A percentile compares a stretch with the other conserved stretches of the same genome.
Evolutionary conservation across 805 yeast species (phyloP).

Genomic region (Candida koratica): DNA sequence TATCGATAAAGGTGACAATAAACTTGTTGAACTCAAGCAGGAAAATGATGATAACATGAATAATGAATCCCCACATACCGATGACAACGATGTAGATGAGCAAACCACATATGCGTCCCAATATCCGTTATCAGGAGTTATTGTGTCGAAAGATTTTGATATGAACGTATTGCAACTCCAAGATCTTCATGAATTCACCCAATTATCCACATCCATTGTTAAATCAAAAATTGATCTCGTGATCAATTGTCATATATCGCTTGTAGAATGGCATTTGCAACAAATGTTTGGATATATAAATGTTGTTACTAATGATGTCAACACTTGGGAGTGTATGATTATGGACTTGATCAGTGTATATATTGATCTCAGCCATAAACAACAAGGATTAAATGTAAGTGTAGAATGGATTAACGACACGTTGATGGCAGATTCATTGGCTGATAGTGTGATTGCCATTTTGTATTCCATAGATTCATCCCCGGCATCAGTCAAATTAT

Average conservation of each 20-base stretch:
- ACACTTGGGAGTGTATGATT: conserved; percentile 41
- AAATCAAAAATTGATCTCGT: conserved; percentile 76
- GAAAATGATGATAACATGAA: conserved; percentile 9
- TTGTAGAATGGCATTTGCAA: conserved; percentile 82
- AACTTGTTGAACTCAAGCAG: conserved; percentile 16
- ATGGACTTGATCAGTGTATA: conserved; percentile 43
- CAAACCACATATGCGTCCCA: conserved; percentile 20
- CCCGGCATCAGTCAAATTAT: conserved; percentile 88
- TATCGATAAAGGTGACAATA: conserved; percentile 29
- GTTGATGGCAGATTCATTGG: conserved; percentile 80
- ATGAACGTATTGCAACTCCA: conserved; percentile 76
- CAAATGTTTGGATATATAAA: conserved; percentile 93
- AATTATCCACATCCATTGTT: conserved; percentile 77
- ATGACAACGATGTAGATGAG: conserved; percentile 11
- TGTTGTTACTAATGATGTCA: conserved; percentile 53
- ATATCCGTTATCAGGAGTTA: conserved; percentile 64
- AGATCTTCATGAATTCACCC: conserved; percentile 86
- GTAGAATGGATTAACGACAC: conserved; percentile 90
- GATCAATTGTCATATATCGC: conserved; percentile 75
- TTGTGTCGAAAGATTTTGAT: conserved; percentile 89
- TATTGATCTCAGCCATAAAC: conserved; percentile 36
- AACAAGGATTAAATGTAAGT: conserved; percentile 40
- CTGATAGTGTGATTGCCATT: conserved; percentile 90
- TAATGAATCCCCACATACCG: no score
- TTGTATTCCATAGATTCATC: conserved; percentile 88